These are phyloP conservation scores for Candida adriatica DNA, from an alignment of 805 yeast genomes.

Conservation along the genomic window DNA sequence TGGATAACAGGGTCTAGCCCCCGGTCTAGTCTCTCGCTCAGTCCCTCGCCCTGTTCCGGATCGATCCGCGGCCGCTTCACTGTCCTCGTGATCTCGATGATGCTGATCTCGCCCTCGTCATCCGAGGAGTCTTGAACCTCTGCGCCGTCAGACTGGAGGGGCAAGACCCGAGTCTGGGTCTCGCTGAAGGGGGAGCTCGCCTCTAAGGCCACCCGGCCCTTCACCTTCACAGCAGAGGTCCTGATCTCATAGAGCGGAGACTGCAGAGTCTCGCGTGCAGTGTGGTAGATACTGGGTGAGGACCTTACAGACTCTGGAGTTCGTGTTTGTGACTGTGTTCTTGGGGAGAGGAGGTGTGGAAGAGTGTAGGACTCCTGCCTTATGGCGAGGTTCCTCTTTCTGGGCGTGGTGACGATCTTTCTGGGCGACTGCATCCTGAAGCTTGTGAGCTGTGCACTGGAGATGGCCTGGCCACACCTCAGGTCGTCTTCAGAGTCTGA, in stretches of 20 bases:
- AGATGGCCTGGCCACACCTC: too few relatives aligned
- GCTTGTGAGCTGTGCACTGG: constrained; percentile 23
- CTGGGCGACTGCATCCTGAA: constrained; percentile 21
- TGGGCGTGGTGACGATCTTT: constrained; percentile 14
- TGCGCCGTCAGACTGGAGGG: constrained; percentile 11
- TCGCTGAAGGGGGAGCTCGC: constrained; percentile 10
- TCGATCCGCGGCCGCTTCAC: constrained; percentile 12
- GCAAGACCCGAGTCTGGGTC: constrained; percentile 11
- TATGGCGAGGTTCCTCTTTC: constrained; percentile 9
- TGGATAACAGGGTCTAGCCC: not conserved
- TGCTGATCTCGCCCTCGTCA: constrained; percentile 19
- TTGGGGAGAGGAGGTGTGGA: constrained; percentile 14
- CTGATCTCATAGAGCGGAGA: constrained; percentile 6
- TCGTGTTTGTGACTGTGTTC: not conserved
- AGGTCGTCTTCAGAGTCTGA: constrained; percentile 1
- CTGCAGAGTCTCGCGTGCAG: constrained; percentile 8
- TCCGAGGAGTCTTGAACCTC: constrained; percentile 18
- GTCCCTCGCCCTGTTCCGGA: constrained; percentile 13
- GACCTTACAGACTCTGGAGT: too few relatives aligned
- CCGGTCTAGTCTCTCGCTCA: constrained; percentile 9
- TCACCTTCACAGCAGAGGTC: constrained; percentile 13
- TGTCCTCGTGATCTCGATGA: constrained; percentile 23
- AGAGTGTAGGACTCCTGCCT: constrained; percentile 15
- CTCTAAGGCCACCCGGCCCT: constrained; percentile 11
- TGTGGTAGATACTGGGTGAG: constrained; percentile 11